Percentiles rank a stretch among this genome's conserved stretches.
These are phyloP conservation scores for Salix caprea DNA, from an alignment of 345 rosid species.

Conservation along the genomic window DNA sequence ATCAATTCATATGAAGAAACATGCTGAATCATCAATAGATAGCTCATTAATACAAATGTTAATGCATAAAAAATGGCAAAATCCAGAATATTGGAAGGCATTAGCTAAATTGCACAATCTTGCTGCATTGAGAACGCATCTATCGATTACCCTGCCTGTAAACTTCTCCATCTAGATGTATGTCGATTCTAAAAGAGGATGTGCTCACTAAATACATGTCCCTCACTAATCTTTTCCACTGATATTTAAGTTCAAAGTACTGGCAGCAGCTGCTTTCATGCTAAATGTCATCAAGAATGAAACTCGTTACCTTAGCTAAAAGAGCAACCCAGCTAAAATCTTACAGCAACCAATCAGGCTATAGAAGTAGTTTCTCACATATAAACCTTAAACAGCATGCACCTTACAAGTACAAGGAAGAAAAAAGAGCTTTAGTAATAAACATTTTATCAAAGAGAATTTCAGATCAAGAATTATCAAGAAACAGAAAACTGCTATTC, in stretches of 20 bases:
- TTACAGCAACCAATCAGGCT: background rate
- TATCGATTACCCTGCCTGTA: background rate
- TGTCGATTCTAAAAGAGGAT: background rate
- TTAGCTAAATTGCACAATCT: background rate
- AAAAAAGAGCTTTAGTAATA: too few relatives aligned
- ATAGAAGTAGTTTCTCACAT: too few relatives aligned
- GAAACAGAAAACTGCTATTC: too few relatives aligned
- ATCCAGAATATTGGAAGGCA: background rate
- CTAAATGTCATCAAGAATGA: background rate
- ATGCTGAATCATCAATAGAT: background rate
- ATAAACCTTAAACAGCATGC: background rate
- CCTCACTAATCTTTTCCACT: background rate
- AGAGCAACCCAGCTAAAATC: background rate
- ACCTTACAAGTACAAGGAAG: too few relatives aligned
- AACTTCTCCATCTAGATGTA: background rate
- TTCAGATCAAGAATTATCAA: too few relatives aligned
- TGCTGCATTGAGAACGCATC: background rate
- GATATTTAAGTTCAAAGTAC: background rate
- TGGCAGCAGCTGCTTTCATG: background rate
- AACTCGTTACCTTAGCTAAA: background rate
- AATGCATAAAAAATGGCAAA: background rate
- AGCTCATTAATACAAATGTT: background rate
- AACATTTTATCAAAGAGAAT: too few relatives aligned
- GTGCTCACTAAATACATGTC: background rate
- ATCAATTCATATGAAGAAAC: background rate